A percentile compares a stretch with the other conserved stretches of the same genome.
These are phyloP conservation scores for Hypoxylon rickii DNA, from an alignment of 495 filamentous ascomycete genomes.

Conservation along the genomic window DNA sequence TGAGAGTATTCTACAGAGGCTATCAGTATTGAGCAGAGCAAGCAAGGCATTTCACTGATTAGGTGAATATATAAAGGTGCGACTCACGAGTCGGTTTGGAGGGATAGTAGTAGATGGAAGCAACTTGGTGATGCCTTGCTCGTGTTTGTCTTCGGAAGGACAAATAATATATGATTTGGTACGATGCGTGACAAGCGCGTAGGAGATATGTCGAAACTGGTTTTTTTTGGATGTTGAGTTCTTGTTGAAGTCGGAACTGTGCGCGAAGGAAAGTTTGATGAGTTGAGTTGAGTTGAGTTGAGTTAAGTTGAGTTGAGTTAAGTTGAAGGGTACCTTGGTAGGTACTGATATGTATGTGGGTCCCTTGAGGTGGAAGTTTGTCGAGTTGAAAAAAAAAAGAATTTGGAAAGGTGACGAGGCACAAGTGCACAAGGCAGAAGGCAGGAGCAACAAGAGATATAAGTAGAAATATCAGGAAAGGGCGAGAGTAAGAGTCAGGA, in stretches of 20 bases:
- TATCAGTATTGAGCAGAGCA: constrained; percentile 3
- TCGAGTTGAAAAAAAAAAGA: too few species aligned
- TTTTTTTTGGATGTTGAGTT: too few species aligned
- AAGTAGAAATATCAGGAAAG: neutral
- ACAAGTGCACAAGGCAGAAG: neutral
- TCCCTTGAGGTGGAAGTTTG: neutral
- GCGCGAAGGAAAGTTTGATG: neutral
- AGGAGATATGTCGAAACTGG: constrained; percentile 14
- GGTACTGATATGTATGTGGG: too few species aligned
- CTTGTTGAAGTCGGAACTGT: too few species aligned
- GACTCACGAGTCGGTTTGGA: constrained; percentile 10
- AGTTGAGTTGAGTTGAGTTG: too few species aligned
- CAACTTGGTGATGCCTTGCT: neutral
- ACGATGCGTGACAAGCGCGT: constrained; percentile 10
- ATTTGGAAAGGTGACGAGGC: neutral
- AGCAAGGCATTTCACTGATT: neutral
- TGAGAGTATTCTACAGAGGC: constrained; percentile 23
- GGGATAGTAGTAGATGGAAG: neutral
- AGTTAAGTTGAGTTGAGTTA: neutral
- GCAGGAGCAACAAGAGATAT: constrained; percentile 1
- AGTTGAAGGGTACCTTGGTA: too few species aligned
- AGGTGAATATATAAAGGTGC: neutral
- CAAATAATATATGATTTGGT: constrained; percentile 15
- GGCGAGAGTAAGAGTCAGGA: neutral
- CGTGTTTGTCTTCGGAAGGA: neutral